These are phyloP conservation scores for Xylariaceae sp. DNA, from an alignment of 2,329 filamentous ascomycete genomes.

Conservation along the genomic window DNA sequence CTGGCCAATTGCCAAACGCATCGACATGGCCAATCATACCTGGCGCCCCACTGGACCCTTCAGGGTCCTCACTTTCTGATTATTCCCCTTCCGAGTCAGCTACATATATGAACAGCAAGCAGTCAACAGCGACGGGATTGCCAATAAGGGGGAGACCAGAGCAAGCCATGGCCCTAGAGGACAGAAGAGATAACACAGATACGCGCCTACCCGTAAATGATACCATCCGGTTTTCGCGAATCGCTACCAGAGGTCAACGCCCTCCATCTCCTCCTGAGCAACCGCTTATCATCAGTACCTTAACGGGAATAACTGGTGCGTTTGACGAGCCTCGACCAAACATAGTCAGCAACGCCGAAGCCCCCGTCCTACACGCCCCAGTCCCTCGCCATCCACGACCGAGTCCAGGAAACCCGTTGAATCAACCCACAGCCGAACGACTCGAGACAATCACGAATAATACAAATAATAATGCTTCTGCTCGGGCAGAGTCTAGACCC, in stretches of 20 bases:
- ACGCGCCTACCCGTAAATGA: slow-evolving; percentile 40
- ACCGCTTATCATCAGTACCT: slow-evolving; percentile 57
- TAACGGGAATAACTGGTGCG: slow-evolving; percentile 48
- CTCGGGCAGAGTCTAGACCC: slow-evolving; percentile 7
- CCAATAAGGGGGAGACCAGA: slow-evolving; percentile 37
- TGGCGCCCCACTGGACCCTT: slow-evolving; percentile 22
- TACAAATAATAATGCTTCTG: too few relatives aligned
- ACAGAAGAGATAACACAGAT: slow-evolving; percentile 33
- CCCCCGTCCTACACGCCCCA: slow-evolving; percentile 48
- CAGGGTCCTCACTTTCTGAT: slow-evolving; percentile 25
- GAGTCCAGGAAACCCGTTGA: slow-evolving; percentile 31
- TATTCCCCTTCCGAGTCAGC: slow-evolving; percentile 41
- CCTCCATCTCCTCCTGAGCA: slow-evolving; percentile 39
- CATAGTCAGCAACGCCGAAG: slow-evolving; percentile 31
- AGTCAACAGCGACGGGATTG: slow-evolving; percentile 33
- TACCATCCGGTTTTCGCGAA: slow-evolving; percentile 38
- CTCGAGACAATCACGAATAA: slow-evolving; percentile 50
- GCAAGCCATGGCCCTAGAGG: slow-evolving; percentile 37
- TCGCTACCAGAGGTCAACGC: slow-evolving; percentile 34
- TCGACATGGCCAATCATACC: slow-evolving; percentile 44
- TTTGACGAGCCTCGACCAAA: slow-evolving; percentile 42
- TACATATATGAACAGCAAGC: slow-evolving; percentile 29
- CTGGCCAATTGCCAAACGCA: slow-evolving; percentile 31
- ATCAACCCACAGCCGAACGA: slow-evolving; percentile 46
- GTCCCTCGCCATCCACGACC: slow-evolving; percentile 46